A percentile compares a stretch with the other conserved stretches of the same genome.
Conservation (phyloP, 169 alveolate genomes). For the Plasmodium sp. region DNA sequence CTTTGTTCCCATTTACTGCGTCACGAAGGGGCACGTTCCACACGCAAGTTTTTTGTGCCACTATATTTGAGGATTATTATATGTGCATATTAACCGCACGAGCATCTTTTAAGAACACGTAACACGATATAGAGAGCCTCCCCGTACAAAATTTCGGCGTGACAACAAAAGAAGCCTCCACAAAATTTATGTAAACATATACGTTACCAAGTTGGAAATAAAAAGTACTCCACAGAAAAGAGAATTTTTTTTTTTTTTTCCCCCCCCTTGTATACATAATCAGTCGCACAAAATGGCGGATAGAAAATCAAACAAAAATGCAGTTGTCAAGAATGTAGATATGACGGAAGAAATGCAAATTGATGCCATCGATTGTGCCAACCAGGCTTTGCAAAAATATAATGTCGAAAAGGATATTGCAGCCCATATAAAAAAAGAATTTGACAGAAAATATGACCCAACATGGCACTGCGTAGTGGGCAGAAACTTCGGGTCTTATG, state of each 20-base stretch:
- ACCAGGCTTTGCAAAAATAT: constrained; percentile 97
- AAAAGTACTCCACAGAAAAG: background rate
- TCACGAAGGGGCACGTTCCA: background rate
- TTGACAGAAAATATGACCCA: constrained; percentile 97
- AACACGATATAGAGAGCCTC: background rate
- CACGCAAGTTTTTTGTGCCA: background rate
- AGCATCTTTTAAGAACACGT: background rate
- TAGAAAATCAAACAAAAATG: constrained; percentile 88
- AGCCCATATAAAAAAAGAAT: constrained; percentile 99
- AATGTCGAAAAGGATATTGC: constrained; percentile 98
- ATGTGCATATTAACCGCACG: background rate
- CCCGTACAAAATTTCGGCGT: background rate
- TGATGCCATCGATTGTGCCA: constrained; percentile 99
- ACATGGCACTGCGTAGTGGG: constrained; percentile 99
- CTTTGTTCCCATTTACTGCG: background rate
- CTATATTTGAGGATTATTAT: background rate
- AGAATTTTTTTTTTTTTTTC: background rate
- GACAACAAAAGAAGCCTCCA: background rate
- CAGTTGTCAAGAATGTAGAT: constrained; percentile 96
- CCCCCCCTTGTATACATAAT: background rate
- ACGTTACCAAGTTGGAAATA: background rate
- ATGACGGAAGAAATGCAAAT: constrained; percentile 99
- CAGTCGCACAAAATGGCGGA: constrained; percentile 51
- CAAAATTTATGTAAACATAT: background rate
- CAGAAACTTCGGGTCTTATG: constrained; percentile 99